Percentiles rank a stretch among this genome's conserved stretches.
Conservation (phyloP, 495 filamentous ascomycete species). For the Sporormia fimetaria region DNA sequence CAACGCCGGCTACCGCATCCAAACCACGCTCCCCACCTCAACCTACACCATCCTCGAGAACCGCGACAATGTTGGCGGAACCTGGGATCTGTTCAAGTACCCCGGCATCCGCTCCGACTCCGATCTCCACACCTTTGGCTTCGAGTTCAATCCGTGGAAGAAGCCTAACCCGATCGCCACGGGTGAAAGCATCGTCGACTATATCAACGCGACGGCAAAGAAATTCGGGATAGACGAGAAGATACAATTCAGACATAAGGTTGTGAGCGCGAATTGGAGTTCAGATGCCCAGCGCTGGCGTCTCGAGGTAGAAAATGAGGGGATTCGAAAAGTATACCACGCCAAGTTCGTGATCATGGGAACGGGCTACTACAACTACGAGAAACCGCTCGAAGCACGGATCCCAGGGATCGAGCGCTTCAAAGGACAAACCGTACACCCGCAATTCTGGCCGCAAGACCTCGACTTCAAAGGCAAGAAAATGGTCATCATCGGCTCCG, state of each 20-base stretch:
- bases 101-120: slow-evolving; percentile 28
- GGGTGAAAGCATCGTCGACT: slow-evolving; percentile 47
- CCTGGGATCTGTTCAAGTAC: slow-evolving; percentile 28
- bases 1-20: slow-evolving; percentile 60
- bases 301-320: slow-evolving; percentile 42
- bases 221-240: slow-evolving; percentile 50
- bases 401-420: slow-evolving; percentile 53
- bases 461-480: slow-evolving; percentile 26
- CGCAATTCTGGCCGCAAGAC: slow-evolving; percentile 48
- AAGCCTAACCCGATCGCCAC: slow-evolving; percentile 48
- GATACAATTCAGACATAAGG: slow-evolving; percentile 48
- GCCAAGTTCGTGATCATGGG: slow-evolving; percentile 23
- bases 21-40: slow-evolving; percentile 44
- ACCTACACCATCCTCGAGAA: slow-evolving; percentile 32
- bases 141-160: slow-evolving; percentile 27
- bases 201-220: slow-evolving; percentile 48
- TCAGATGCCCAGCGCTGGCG: slow-evolving; percentile 49
- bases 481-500: slow-evolving; percentile 24
- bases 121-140: slow-evolving; percentile 27
- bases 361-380: slow-evolving; percentile 26
- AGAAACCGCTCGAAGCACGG: slow-evolving; percentile 31
- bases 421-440: slow-evolving; percentile 45
- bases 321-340: slow-evolving; percentile 31
- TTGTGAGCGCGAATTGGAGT: slow-evolving; percentile 50
- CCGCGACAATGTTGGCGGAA: slow-evolving; percentile 20